These are phyloP conservation scores for Houttuynia cordata DNA, from an alignment of 164 flowering plant species.

Conservation along the genomic window DNA sequence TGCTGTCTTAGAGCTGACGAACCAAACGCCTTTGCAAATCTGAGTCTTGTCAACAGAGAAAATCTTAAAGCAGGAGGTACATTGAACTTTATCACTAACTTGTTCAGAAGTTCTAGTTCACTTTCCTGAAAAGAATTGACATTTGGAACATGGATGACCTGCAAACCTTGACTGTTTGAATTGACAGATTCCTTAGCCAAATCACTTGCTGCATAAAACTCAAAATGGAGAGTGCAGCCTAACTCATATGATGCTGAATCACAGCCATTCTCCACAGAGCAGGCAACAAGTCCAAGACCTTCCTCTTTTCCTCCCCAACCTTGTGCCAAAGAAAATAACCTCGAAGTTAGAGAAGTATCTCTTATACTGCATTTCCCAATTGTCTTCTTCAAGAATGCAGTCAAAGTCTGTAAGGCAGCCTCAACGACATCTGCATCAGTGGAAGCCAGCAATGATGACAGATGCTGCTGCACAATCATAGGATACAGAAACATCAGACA, in stretches of 20 bases:
- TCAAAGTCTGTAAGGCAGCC: constrained; percentile 80
- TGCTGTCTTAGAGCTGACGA: constrained; percentile 61
- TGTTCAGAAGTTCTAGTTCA: constrained; percentile 69
- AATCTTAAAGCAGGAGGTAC: constrained; percentile 69
- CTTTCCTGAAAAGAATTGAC: constrained; percentile 30
- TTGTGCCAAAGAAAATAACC: constrained; percentile 77
- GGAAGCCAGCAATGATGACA: constrained; percentile 74
- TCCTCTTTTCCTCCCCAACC: constrained; percentile 98
- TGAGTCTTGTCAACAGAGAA: constrained; percentile 70
- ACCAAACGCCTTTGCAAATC: constrained; percentile 80
- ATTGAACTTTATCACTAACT: constrained; percentile 48
- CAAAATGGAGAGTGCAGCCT: constrained; percentile 87
- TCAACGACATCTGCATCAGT: constrained; percentile 86
- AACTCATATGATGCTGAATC: constrained; percentile 45
- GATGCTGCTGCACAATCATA: constrained; percentile 59
- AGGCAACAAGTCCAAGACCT: constrained; percentile 82
- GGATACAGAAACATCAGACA: constrained; percentile 1
- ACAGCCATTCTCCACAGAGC: constrained; percentile 45
- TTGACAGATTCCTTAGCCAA: constrained; percentile 19
- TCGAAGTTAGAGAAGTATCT: constrained; percentile 56
- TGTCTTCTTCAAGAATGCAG: constrained; percentile 75
- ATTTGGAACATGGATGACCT: constrained; percentile 64
- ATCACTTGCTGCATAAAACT: constrained; percentile 52
- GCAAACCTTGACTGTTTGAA: constrained; percentile 40
- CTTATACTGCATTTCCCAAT: constrained; percentile 57